Base-by-base conservation (phyloP, 371 early-diverging fungal species). In the Mortierella sp. region DNA sequence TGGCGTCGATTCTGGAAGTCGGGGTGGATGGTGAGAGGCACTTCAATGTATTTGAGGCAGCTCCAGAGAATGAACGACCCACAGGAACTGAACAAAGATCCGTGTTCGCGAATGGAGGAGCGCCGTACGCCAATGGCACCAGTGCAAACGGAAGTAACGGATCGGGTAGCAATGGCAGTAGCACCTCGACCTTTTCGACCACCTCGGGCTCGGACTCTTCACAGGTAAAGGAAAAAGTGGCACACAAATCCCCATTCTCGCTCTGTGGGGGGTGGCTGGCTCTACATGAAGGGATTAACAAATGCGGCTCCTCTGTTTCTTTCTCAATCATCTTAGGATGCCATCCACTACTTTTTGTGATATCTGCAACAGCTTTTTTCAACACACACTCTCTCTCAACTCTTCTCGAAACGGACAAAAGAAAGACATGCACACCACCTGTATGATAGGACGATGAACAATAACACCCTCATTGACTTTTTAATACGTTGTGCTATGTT, bases 1-100 rank as follows among this genome's bases (percentile, higher is more conserved):
- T 96, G 60, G 99, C 98, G 0, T 92, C 94, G 4, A 88, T 98
- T 21, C 82, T 99, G 46, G 96, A 99, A 79, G 92, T 99, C 16
- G 90, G 89, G 40, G 88, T 85, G 3, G 86, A 89, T 56, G 87
- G 93, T 13, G 90, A 91, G 71, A 79, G 94, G 7, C 92, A 86
- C 64, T 96, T 95, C 74, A 95, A 95, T 69, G 94, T 95, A 0
- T 96, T 96, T 86, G 91, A 90, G 61, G 92, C 94, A 2, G 94
- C 94, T 40, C 96, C 95, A 3, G 94, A 94, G 57, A 87, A 91
- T 61, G 90, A 91, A 27, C 80, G 89, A 29, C 69, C 78, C 1
- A 39, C 69, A 4, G 45, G 53, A 0, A 39, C 68, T 3, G 68
- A 67, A 6, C 67, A 67, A 22, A 31, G 63, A 46, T 24, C 67